phyloP scores from a whole-genome alignment of 2,329 filamentous ascomycete genomes.

The Hymenoscyphus fructigenus region DNA sequence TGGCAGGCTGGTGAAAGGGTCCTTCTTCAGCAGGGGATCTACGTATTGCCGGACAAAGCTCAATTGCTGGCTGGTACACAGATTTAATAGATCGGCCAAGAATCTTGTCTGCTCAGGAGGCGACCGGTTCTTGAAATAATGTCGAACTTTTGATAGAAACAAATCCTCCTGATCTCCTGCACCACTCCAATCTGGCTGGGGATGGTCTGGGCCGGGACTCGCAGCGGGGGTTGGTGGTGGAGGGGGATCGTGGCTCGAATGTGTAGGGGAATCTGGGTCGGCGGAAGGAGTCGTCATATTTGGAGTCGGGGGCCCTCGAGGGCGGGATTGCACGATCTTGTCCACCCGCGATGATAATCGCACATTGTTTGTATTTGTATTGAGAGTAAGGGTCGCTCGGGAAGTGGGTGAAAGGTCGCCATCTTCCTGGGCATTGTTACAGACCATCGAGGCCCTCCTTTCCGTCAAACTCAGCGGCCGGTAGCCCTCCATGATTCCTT shows the following conservation, averaged over 20 bases:
- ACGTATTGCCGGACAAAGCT: conserved; percentile 97
- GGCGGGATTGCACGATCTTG: conserved; percentile 52
- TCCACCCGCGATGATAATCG: conserved; percentile 45
- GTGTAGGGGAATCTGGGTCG: conserved; percentile 52
- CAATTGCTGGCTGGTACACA: conserved; percentile 92
- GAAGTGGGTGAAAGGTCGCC: conserved; percentile 34
- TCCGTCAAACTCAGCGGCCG: conserved; percentile 61
- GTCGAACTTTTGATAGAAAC: conserved; percentile 74
- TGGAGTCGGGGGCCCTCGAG: conserved; percentile 62
- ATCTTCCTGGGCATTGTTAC: conserved; percentile 47
- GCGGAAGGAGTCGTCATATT: conserved; percentile 65
- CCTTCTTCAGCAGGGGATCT: conserved; percentile 89
- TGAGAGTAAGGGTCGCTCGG: conserved; percentile 46
- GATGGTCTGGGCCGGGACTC: conserved; percentile 61
- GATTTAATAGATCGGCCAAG: conserved; percentile 83
- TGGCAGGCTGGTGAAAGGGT: conserved; percentile 88
- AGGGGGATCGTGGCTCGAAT: conserved; percentile 47
- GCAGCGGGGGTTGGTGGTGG: conserved; percentile 65
- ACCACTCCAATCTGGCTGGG: conserved; percentile 71
- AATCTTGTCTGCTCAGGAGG: conserved; percentile 75
- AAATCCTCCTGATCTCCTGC: conserved; percentile 79
- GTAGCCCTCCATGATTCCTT: conserved; percentile 34
- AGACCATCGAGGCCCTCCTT: conserved; percentile 57
- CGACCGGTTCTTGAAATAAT: conserved; percentile 76
- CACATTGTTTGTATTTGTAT: conserved; percentile 42